Conservation (phyloP, 2,329 filamentous ascomycete species). For the Aspergillus sp. region DNA sequence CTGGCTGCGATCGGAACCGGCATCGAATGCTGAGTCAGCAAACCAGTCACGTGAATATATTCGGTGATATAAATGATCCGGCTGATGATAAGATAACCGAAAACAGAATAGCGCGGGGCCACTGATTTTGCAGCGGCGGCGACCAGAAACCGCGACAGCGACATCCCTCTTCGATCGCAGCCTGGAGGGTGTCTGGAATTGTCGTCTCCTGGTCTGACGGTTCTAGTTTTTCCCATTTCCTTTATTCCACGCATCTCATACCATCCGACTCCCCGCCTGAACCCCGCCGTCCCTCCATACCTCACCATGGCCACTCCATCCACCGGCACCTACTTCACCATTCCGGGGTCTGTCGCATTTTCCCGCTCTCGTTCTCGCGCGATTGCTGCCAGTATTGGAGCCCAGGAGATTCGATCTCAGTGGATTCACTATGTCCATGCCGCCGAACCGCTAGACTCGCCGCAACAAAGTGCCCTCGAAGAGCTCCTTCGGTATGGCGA, state of each 20-base stretch:
- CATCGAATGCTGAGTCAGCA: too few species aligned
- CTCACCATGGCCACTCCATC: conserved; percentile 25
- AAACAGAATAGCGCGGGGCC: conserved; percentile 20
- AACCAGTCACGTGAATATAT: too few species aligned
- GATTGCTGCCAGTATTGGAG: conserved; percentile 34
- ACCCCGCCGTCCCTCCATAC: too few species aligned
- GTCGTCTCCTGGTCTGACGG: too few species aligned
- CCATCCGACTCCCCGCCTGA: background rate
- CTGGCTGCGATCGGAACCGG: too few species aligned
- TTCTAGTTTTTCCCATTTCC: too few species aligned
- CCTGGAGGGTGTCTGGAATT: too few species aligned
- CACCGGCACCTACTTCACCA: conserved; percentile 24
- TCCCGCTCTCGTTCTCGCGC: conserved; percentile 37
- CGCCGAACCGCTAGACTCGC: conserved; percentile 37
- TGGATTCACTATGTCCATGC: conserved; percentile 58
- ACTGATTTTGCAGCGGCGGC: background rate
- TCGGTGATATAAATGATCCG: conserved; percentile 5
- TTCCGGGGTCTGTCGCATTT: conserved; percentile 36
- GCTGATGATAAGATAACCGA: conserved; percentile 20
- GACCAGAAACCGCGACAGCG: too few species aligned
- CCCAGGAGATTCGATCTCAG: conserved; percentile 36
- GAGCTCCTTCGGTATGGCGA: conserved; percentile 55
- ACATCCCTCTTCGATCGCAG: too few species aligned
- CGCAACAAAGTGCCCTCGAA: conserved; percentile 45
- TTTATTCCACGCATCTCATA: too few species aligned